Evolutionary conservation across 495 filamentous ascomycete genomes (phyloP), one percentile per base, ranked within the genome.

Genomic region (Neurospora sp.): DNA sequence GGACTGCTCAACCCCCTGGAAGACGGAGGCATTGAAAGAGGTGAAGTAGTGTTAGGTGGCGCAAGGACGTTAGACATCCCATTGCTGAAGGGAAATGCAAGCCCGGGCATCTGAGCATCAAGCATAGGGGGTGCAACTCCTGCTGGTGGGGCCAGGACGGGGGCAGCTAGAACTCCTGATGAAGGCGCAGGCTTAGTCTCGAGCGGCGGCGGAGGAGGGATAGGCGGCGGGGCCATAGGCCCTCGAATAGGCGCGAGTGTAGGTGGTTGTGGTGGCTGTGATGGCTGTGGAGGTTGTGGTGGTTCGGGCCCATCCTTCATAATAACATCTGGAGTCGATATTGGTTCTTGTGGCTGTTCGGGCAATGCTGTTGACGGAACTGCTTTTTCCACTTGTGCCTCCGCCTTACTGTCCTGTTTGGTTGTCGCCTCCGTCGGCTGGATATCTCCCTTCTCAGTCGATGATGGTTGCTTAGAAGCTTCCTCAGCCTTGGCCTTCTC

Each of bases 101-200:
- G 59, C 70, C 78, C 77, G 11, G 76, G 73, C 72, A 78, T 76
- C 40, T 74, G 74, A 2, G 73, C 73, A 21, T 78, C 75, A 7
- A 77, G 77, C 69, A 78, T 74, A 5, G 76, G 73, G 13, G 75
- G 36, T 3, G 69, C 69, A 4, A 77, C 69, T 8, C 76, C 79
- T 3, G 71, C 48, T 9, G 82, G 82, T 2, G 78, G 78, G 3
- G 79, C 79, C 15, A 83, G 79, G 48, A 82, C 72, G 8, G 85
- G 84, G 28, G 83, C 82, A 37, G 83, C 85, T 34, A 86, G 79
- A 39, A 84, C 81, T 54, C 83, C 79, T 39, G 80, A 81, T 19
- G 78, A 75, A 31, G 74, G 75, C 24, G 80, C 2, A 9, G 54
- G 80, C 72, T 78, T 83, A 28, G 74, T 31, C 13, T 83, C 80